These are phyloP conservation scores for Vanrija sp. DNA, from an alignment of 1,284 basidiomycete species.

Conservation along the genomic window DNA sequence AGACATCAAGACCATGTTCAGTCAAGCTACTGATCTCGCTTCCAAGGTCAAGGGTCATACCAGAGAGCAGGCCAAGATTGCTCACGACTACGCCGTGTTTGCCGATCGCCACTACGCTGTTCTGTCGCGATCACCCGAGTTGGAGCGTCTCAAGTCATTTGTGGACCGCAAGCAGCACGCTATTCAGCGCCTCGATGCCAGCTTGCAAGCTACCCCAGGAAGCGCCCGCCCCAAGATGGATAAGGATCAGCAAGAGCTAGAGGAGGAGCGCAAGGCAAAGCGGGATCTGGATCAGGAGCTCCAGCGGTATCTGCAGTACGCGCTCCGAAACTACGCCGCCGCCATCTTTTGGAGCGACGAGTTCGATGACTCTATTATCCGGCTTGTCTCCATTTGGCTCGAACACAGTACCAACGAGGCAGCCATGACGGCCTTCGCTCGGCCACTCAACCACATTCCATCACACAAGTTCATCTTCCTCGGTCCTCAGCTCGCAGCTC, in stretches of 20 bases:
- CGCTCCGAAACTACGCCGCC: constrained; percentile 77
- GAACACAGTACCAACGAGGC: constrained; percentile 54
- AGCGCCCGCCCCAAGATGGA: constrained; percentile 48
- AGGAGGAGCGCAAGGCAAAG: constrained; percentile 53
- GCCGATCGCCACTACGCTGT: constrained; percentile 79
- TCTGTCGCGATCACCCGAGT: constrained; percentile 67
- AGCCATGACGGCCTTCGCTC: constrained; percentile 55
- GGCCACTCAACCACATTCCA: constrained; percentile 56
- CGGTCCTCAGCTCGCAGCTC: constrained; percentile 85
- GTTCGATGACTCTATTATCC: constrained; percentile 72
- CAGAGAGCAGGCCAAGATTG: constrained; percentile 61
- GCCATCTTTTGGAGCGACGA: constrained; percentile 65
- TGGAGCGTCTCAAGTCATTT: constrained; percentile 65
- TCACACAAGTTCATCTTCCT: constrained; percentile 86
- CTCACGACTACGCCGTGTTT: constrained; percentile 79
- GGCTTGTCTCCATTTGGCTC: constrained; percentile 88
- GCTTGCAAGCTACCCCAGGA: constrained; percentile 19
- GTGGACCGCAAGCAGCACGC: constrained; percentile 61
- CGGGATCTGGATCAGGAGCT: constrained; percentile 59
- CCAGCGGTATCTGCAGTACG: constrained; percentile 64
- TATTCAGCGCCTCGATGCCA: constrained; percentile 21
- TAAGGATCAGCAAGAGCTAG: constrained; percentile 54
- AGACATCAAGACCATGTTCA: constrained; percentile 72
- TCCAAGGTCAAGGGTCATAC: constrained; percentile 4
- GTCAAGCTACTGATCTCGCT: constrained; percentile 17